Percentiles rank a stretch among this genome's conserved stretches.
These are phyloP conservation scores for Kwoniella shivajii DNA, from an alignment of 1,284 basidiomycete genomes.

Conservation along the genomic window DNA sequence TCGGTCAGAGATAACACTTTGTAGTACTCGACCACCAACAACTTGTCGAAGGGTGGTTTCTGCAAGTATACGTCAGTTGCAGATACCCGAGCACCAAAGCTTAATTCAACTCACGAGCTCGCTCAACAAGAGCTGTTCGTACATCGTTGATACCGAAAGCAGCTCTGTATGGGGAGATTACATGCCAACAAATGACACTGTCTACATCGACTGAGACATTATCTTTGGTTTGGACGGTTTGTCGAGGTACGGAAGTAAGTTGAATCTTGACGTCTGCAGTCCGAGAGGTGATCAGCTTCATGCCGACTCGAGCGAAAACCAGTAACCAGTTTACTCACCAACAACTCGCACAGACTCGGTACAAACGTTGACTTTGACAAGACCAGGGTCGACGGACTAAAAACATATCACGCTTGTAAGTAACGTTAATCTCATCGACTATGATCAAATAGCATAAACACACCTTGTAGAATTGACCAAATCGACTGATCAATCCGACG, in stretches of 20 bases:
- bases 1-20: constrained; percentile 68
- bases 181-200: constrained; percentile 53
- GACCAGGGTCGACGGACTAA: constrained; percentile 81
- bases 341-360: constrained; percentile 76
- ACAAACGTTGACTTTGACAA: constrained; percentile 90
- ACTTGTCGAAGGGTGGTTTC: constrained; percentile 93
- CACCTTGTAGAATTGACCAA: constrained; percentile 87
- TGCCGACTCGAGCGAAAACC: not conserved
- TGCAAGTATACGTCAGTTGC: constrained; percentile 7
- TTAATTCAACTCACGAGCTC: constrained; percentile 62
- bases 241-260: constrained; percentile 80
- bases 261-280: constrained; percentile 86
- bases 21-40: constrained; percentile 76
- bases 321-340: constrained; percentile 28
- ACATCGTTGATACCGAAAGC: constrained; percentile 91
- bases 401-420: not conserved
- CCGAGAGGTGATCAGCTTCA: not conserved
- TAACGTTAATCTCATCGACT: not conserved
- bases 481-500: constrained; percentile 86
- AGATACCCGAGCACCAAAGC: not conserved
- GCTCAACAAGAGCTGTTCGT: constrained; percentile 81
- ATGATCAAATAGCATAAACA: not conserved
- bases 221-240: constrained; percentile 71
- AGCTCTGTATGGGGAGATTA: constrained; percentile 75
- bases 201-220: constrained; percentile 62